A percentile compares a stretch with the other conserved stretches of the same genome.
Evolutionary conservation across 257 asterid species (phyloP).

Genomic region (Penstemon barbatus): DNA sequence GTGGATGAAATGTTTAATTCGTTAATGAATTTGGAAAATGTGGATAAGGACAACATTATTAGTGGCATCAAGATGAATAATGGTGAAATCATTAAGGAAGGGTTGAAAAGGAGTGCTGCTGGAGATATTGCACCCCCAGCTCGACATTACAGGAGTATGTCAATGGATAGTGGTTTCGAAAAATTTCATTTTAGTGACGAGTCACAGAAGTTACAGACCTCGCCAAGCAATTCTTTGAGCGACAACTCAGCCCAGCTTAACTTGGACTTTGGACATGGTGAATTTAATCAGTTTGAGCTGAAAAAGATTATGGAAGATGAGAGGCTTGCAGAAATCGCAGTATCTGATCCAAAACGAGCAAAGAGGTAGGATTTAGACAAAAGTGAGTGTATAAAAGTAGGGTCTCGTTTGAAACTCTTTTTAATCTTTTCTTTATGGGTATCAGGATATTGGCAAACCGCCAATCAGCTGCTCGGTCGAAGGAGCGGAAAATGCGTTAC

Average conservation of each 20-base stretch:
- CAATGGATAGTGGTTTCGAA: slow-evolving; percentile 80
- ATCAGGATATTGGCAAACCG: slow-evolving; percentile 88
- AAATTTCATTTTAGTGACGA: slow-evolving; percentile 52
- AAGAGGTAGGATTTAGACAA: slow-evolving; percentile 53
- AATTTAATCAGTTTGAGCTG: slow-evolving; percentile 72
- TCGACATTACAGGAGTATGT: slow-evolving; percentile 79
- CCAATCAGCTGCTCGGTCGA: slow-evolving; percentile 96
- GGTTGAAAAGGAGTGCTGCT: slow-evolving; percentile 57
- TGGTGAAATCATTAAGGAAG: slow-evolving; percentile 34
- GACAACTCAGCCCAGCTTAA: slow-evolving; percentile 44
- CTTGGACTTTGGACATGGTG: slow-evolving; percentile 69
- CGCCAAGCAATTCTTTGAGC: slow-evolving; percentile 58
- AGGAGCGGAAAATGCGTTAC: slow-evolving; percentile 87
- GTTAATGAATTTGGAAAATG: slow-evolving; percentile 49
- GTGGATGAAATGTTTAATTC: slow-evolving; percentile 57
- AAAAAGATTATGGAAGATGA: slow-evolving; percentile 83
- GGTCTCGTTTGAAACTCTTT: slow-evolving; percentile 4
- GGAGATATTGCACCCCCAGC: slow-evolving; percentile 54
- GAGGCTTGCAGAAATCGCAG: slow-evolving; percentile 77
- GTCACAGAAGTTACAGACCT: slow-evolving; percentile 50
- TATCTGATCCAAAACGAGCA: slow-evolving; percentile 82
- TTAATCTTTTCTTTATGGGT: slow-evolving; percentile 13
- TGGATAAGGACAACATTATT: slow-evolving; percentile 34
- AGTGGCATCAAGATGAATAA: slow-evolving; percentile 29
- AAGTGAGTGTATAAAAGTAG: not conserved